Percentiles rank a stretch among this genome's conserved stretches.
Evolutionary conservation across 2,329 filamentous ascomycete genomes (phyloP).

Genomic region (Alternaria brassicicola): DNA sequence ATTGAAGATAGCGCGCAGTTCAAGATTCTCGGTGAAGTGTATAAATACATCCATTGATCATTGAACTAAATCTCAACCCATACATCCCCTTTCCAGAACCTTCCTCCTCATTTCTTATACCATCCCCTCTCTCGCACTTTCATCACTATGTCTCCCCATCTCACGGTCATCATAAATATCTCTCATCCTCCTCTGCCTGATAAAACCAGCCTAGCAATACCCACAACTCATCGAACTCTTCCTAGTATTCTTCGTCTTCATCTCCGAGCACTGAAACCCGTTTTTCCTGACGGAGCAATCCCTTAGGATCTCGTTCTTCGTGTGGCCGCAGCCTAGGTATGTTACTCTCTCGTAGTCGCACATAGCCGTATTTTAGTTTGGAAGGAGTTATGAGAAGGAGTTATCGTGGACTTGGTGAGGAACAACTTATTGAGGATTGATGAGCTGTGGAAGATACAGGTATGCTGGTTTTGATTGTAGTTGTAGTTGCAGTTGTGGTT

Average conservation of each 20-base stretch:
- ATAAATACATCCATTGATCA: too few relatives aligned
- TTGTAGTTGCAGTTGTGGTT: neutral
- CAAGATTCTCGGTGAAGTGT: too few relatives aligned
- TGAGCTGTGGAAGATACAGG: neutral
- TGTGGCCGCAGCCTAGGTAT: neutral
- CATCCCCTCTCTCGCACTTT: too few relatives aligned
- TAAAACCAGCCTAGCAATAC: neutral
- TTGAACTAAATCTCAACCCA: too few relatives aligned
- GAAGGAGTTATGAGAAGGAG: neutral
- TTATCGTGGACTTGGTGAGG: too few relatives aligned
- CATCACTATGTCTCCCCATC: too few relatives aligned
- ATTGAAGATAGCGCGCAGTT: too few relatives aligned
- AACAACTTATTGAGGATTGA: accelerated
- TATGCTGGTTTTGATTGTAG: neutral
- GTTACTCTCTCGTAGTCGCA: neutral
- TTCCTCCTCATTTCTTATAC: neutral
- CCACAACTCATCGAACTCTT: neutral
- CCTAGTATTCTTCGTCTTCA: neutral
- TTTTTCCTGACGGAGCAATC: neutral
- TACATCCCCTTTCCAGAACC: too few relatives aligned
- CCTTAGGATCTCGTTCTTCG: neutral
- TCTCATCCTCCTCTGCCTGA: neutral
- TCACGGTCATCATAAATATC: too few relatives aligned
- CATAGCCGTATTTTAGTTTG: neutral
- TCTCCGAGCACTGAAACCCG: neutral